phyloP scores from a whole-genome alignment of 73 alveolate species.

The Paraurostyla sp. region DNA sequence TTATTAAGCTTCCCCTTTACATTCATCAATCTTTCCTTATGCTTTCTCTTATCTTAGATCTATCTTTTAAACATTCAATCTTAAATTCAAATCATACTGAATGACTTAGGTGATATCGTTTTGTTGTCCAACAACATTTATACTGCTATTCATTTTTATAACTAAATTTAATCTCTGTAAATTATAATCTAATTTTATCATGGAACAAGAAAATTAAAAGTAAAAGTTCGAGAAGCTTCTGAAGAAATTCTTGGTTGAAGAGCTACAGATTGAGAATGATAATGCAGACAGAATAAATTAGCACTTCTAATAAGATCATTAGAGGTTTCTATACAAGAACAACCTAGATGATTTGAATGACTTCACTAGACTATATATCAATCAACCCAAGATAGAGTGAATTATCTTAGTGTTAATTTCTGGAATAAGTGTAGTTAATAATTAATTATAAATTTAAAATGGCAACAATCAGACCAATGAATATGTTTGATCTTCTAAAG shows the following conservation, averaged over 20 bases:
- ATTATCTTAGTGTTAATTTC: background rate
- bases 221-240: too few species aligned
- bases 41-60: background rate
- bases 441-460: constrained; percentile 62
- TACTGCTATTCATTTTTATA: background rate
- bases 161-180: too few species aligned
- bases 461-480: constrained; percentile 93
- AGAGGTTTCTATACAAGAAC: background rate
- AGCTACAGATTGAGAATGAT: background rate
- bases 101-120: constrained; percentile 17
- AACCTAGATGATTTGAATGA: constrained; percentile 55
- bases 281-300: background rate
- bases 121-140: background rate
- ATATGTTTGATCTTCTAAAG: constrained; percentile 94
- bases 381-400: constrained; percentile 3
- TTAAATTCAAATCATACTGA: background rate
- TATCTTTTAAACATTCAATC: background rate
- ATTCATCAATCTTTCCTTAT: constrained; percentile 2
- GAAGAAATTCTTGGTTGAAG: background rate
- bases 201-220: too few species aligned
- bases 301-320: background rate
- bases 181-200: too few species aligned
- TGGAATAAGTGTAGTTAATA: background rate
- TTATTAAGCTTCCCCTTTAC: background rate
- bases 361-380: constrained; percentile 1